These are phyloP conservation scores for Calamus simplicifolius DNA, from an alignment of 176 grass and related monocot genomes.

Conservation along the genomic window DNA sequence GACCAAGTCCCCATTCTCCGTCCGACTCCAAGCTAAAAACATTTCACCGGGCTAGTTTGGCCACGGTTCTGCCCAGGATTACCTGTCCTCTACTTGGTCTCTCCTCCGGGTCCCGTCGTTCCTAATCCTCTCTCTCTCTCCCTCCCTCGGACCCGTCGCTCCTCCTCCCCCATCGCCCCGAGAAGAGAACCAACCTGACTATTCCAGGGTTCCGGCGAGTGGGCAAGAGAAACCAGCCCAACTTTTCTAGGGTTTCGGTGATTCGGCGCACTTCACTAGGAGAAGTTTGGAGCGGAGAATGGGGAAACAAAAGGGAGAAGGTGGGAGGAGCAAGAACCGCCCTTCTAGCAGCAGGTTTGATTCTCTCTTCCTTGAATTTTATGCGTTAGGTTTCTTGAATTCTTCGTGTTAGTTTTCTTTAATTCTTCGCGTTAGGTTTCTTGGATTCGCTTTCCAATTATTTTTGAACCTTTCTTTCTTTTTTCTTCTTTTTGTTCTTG, in stretches of 20 bases:
- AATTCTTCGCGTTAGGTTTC: background rate
- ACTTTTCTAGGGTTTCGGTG: background rate
- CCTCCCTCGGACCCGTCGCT: too few species aligned
- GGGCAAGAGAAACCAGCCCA: too few species aligned
- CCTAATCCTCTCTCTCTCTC: too few species aligned
- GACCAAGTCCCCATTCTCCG: too few species aligned
- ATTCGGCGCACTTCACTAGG: background rate
- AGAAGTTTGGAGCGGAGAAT: constrained; percentile 8
- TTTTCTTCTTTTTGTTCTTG: background rate
- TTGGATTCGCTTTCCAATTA: background rate
- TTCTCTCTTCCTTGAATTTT: background rate
- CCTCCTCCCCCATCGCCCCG: too few species aligned
- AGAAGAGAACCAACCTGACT: background rate
- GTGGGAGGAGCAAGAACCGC: constrained; percentile 35
- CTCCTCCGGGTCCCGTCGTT: too few species aligned
- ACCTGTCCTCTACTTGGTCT: too few species aligned
- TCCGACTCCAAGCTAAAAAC: too few species aligned
- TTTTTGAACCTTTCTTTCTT: background rate
- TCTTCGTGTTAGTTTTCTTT: background rate
- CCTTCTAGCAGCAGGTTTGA: constrained; percentile 58
- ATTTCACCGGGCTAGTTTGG: too few species aligned
- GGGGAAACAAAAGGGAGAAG: constrained; percentile 75
- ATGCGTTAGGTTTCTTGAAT: background rate
- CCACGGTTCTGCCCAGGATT: too few species aligned
- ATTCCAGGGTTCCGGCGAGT: background rate